Evolutionary conservation across 2,329 filamentous ascomycete species (phyloP).

Genomic region (Cladosporium colombiae): DNA sequence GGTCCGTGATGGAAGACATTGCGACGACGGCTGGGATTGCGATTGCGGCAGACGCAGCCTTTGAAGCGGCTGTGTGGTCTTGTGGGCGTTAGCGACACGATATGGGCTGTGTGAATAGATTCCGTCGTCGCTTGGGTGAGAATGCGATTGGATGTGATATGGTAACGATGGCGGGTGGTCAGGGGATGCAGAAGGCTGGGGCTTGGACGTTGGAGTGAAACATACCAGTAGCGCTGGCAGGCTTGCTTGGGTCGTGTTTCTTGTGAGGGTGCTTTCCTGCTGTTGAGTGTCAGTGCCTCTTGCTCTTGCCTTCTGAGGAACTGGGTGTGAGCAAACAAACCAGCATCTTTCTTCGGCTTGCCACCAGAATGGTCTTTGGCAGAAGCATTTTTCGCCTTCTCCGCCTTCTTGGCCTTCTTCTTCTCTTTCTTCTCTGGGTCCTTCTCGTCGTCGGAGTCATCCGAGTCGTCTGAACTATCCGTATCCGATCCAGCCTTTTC

Average conservation of each 20-base stretch:
- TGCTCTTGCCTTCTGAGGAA: neutral
- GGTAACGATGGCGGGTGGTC: neutral
- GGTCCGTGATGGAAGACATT: slow-evolving; percentile 3
- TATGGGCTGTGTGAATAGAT: neutral
- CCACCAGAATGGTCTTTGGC: neutral
- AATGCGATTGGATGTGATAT: neutral
- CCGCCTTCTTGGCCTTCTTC: neutral
- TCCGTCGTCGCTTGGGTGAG: neutral
- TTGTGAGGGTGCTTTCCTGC: slow-evolving; percentile 9
- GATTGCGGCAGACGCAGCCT: neutral
- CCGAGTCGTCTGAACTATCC: neutral
- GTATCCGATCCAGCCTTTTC: neutral
- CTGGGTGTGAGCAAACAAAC: neutral
- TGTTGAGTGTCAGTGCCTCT: neutral
- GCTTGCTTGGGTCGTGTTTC: slow-evolving; percentile 3
- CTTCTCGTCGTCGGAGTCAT: neutral
- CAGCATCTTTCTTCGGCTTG: neutral
- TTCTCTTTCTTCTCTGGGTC: neutral
- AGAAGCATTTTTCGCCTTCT: neutral
- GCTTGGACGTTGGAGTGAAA: neutral
- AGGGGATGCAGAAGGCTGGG: neutral
- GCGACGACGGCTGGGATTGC: slow-evolving; percentile 4
- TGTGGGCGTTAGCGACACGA: neutral
- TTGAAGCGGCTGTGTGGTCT: neutral
- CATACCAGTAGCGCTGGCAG: neutral